These are phyloP conservation scores for Quercus agrifolia DNA, from an alignment of 306 rosid genomes.

Conservation along the genomic window DNA sequence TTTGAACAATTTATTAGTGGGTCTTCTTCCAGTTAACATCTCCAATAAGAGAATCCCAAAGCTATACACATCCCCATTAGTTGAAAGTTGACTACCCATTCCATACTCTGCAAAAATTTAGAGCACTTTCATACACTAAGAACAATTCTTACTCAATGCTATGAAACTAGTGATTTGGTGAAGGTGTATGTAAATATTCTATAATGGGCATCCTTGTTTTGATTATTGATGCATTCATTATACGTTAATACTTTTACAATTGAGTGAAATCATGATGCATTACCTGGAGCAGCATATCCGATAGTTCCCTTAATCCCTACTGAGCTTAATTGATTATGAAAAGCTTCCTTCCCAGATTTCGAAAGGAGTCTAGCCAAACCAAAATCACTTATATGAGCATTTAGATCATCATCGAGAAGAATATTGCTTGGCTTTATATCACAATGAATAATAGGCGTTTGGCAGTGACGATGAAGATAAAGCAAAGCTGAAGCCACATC, in stretches of 20 bases:
- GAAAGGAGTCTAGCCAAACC: conserved; percentile 17
- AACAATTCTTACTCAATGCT: not conserved
- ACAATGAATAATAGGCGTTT: conserved; percentile 17
- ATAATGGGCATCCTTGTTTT: too few relatives aligned
- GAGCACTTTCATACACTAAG: not conserved
- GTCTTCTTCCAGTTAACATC: conserved; percentile 10
- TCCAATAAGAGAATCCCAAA: conserved; percentile 13
- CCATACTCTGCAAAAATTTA: conserved; percentile 6
- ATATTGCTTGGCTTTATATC: conserved; percentile 23
- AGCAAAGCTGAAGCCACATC: conserved; percentile 21
- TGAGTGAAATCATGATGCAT: not conserved
- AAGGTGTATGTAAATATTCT: not conserved
- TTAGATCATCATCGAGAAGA: conserved; percentile 5
- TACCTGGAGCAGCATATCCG: conserved; percentile 17
- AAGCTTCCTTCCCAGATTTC: not conserved
- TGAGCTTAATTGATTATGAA: not conserved
- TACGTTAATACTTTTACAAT: too few relatives aligned
- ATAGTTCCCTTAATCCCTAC: conserved; percentile 2
- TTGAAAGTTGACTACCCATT: conserved; percentile 8
- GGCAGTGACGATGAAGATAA: conserved; percentile 12
- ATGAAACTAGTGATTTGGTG: not conserved
- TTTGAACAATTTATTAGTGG: not conserved
- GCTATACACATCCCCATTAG: conserved; percentile 6
- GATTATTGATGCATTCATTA: too few relatives aligned
- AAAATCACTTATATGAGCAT: conserved; percentile 12